phyloP scores from a whole-genome alignment of 495 filamentous ascomycete genomes.

The Sabuloglossum arenarium region DNA sequence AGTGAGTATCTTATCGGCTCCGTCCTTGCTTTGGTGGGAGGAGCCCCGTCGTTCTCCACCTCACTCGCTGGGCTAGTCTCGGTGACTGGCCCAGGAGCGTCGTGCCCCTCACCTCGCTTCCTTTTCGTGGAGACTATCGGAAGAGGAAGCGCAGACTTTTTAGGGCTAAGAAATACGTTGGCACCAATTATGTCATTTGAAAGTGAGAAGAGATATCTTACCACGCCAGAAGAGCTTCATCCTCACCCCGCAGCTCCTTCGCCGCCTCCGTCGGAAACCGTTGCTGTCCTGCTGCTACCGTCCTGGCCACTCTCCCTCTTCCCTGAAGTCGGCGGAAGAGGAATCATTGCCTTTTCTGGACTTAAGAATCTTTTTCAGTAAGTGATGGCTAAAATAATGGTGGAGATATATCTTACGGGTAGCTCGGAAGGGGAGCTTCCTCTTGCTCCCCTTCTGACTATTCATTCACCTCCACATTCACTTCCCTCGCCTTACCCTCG shows the following conservation, averaged over 20 bases:
- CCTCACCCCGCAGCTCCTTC: no score
- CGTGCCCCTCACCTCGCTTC: not conserved
- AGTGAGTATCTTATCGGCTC: not conserved
- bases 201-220: not conserved
- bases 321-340: not conserved
- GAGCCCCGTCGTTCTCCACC: not conserved
- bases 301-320: not conserved
- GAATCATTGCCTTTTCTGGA: not conserved
- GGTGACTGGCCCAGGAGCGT: not conserved
- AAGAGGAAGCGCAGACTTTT: not conserved
- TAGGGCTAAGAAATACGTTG: no score
- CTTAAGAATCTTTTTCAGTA: not conserved
- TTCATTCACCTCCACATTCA: no score
- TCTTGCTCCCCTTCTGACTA: no score
- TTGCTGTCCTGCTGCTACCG: not conserved
- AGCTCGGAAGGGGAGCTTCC: no score
- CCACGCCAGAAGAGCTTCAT: no score
- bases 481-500: no score
- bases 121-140: not conserved
- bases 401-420: no score
- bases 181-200: no score
- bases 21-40: not conserved
- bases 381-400: no score
- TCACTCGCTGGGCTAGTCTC: not conserved
- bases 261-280: not conserved